Evolutionary conservation across 140 eudicot species (phyloP).

Genomic region (Bidens hawaiensis): DNA sequence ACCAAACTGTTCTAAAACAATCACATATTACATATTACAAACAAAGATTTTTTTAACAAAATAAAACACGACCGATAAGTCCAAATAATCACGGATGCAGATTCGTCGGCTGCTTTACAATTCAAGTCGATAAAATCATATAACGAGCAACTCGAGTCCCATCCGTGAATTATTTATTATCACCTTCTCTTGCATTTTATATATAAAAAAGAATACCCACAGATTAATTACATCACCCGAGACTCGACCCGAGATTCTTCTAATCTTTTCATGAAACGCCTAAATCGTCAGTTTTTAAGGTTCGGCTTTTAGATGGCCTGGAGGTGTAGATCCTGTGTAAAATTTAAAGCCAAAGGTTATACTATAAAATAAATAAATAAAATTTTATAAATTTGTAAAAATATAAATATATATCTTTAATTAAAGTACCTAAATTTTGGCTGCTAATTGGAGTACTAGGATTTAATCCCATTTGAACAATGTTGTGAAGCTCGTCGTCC

Average conservation of each 20-base stretch:
- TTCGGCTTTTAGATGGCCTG: slow-evolving; percentile 76
- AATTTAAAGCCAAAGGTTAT: neutral
- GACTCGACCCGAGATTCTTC: slow-evolving; percentile 21
- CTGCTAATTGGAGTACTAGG: slow-evolving; percentile 43
- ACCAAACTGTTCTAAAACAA: slow-evolving; percentile 34
- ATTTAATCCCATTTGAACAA: slow-evolving; percentile 71
- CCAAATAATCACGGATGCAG: slow-evolving; percentile 17
- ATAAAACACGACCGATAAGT: neutral
- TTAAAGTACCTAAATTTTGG: slow-evolving; percentile 51
- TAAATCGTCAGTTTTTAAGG: slow-evolving; percentile 37
- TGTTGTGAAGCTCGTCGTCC: slow-evolving; percentile 87
- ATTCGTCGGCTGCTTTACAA: slow-evolving; percentile 29
- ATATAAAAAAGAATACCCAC: slow-evolving; percentile 26
- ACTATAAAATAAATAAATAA: neutral
- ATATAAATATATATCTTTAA: neutral
- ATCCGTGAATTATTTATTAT: slow-evolving; percentile 18
- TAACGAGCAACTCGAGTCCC: slow-evolving; percentile 20
- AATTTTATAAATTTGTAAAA: neutral
- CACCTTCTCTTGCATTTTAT: slow-evolving; percentile 24
- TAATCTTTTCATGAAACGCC: slow-evolving; percentile 10
- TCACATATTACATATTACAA: slow-evolving; percentile 22
- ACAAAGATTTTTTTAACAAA: slow-evolving; percentile 28
- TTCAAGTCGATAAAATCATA: slow-evolving; percentile 18
- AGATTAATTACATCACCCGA: slow-evolving; percentile 33
- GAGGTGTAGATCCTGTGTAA: slow-evolving; percentile 49